These are phyloP conservation scores for Candida anutae DNA, from an alignment of 1,139 yeast species.

Conservation along the genomic window DNA sequence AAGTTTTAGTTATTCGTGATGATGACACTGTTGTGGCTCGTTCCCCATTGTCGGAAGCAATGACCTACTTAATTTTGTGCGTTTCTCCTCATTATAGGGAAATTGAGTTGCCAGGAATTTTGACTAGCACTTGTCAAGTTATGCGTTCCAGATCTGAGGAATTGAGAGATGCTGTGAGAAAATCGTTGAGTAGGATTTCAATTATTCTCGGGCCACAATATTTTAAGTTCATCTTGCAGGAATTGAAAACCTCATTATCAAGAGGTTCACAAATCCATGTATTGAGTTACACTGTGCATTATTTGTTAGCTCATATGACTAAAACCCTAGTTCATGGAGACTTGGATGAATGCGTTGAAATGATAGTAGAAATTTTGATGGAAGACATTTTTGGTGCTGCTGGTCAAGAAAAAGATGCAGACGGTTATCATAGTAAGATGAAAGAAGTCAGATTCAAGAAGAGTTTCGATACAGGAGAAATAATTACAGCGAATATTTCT, in stretches of 20 bases:
- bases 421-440: slow-evolving; percentile 79
- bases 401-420: slow-evolving; percentile 92
- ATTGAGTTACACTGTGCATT: slow-evolving; percentile 79
- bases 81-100: slow-evolving; percentile 51
- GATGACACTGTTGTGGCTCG: slow-evolving; percentile 74
- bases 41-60: slow-evolving; percentile 75
- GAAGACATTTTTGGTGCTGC: slow-evolving; percentile 90
- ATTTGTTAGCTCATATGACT: slow-evolving; percentile 49
- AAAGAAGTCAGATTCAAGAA: slow-evolving; percentile 87
- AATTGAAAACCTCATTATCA: slow-evolving; percentile 68
- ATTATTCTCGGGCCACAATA: slow-evolving; percentile 64
- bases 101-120: slow-evolving; percentile 65
- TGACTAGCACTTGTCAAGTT: slow-evolving; percentile 82
- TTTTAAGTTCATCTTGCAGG: slow-evolving; percentile 66
- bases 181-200: slow-evolving; percentile 61
- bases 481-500: slow-evolving; percentile 60
- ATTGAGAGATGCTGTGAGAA: slow-evolving; percentile 80
- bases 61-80: slow-evolving; percentile 62
- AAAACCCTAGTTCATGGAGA: slow-evolving; percentile 57
- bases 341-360: slow-evolving; percentile 56
- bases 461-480: slow-evolving; percentile 82
- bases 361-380: slow-evolving; percentile 72
- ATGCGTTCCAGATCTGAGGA: slow-evolving; percentile 83
- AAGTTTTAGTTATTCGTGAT: slow-evolving; percentile 53
- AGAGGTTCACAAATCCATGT: slow-evolving; percentile 95